Conservation (phyloP, 177 flowering plant species). For the Vitis hybrid region DNA sequence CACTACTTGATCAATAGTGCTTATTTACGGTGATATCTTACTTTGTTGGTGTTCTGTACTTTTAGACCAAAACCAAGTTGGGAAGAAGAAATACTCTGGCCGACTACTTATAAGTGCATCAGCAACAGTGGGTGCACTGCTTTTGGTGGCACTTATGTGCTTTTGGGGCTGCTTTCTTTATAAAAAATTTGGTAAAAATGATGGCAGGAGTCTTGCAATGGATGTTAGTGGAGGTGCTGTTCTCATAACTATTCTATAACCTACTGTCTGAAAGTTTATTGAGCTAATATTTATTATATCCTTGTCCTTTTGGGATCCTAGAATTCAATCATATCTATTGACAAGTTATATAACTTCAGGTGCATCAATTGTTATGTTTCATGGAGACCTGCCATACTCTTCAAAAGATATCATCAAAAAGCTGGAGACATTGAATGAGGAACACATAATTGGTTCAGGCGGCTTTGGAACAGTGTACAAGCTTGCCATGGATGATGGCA, state of each 20-base stretch:
- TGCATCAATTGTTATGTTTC: constrained; percentile 97
- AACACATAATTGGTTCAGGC: constrained; percentile 86
- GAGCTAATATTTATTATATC: neutral
- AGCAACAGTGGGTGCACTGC: constrained; percentile 97
- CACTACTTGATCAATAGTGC: neutral
- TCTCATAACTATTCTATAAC: neutral
- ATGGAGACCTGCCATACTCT: constrained; percentile 96
- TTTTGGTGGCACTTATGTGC: constrained; percentile 96
- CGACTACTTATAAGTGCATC: constrained; percentile 80
- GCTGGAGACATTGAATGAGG: constrained; percentile 77
- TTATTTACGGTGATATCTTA: neutral
- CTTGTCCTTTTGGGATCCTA: neutral
- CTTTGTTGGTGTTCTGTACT: neutral
- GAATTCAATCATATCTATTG: neutral
- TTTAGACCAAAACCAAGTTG: constrained; percentile 36
- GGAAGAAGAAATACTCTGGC: constrained; percentile 63
- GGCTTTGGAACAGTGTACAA: constrained; percentile 96
- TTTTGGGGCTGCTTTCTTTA: constrained; percentile 98
- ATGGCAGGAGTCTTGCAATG: constrained; percentile 60
- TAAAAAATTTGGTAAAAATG: constrained; percentile 83
- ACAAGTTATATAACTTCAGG: constrained; percentile 46
- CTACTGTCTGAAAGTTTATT: neutral
- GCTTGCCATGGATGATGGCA: constrained; percentile 98
- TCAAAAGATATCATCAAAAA: constrained; percentile 93
- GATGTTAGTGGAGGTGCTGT: constrained; percentile 80